A percentile compares a stretch with the other conserved stretches of the same genome.
Evolutionary conservation across 2,329 filamentous ascomycete species (phyloP).

Genomic region (Metarhizium brunneum): DNA sequence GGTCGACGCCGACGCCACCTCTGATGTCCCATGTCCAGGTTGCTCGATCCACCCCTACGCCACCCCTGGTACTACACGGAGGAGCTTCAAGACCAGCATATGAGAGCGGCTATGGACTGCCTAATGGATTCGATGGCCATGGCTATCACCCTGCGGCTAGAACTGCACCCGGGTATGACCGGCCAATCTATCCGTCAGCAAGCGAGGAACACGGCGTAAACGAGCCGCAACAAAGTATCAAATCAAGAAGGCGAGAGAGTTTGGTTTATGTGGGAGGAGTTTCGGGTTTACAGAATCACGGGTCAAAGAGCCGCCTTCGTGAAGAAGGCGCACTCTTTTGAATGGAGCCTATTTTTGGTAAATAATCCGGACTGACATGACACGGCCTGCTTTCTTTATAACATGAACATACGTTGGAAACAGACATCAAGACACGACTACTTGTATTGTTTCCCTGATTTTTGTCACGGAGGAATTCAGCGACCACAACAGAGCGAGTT

Average conservation of each 20-base stretch:
- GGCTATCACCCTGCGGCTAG: slow-evolving; percentile 11
- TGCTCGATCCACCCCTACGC: slow-evolving; percentile 33
- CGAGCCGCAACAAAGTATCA: slow-evolving; percentile 19
- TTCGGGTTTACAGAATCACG: slow-evolving; percentile 37
- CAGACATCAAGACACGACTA: slow-evolving; percentile 12
- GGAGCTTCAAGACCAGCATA: slow-evolving; percentile 30
- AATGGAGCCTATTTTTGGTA: not conserved
- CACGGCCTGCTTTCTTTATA: not conserved
- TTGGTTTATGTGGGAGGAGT: slow-evolving; percentile 45
- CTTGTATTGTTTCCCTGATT: slow-evolving; percentile 14
- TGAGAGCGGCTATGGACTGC: slow-evolving; percentile 29
- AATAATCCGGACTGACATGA: not conserved
- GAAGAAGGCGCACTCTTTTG: slow-evolving; percentile 41
- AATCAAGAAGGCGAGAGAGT: slow-evolving; percentile 46
- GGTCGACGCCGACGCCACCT: slow-evolving; percentile 42
- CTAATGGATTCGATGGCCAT: slow-evolving; percentile 15
- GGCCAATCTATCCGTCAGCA: slow-evolving; percentile 23
- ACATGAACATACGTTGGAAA: not conserved
- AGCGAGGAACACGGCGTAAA: slow-evolving; percentile 13
- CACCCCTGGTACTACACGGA: slow-evolving; percentile 24
- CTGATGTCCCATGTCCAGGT: slow-evolving; percentile 22
- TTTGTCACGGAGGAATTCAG: not conserved
- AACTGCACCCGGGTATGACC: slow-evolving; percentile 26
- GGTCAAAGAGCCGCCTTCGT: slow-evolving; percentile 42
- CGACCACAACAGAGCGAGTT: not conserved